Base-by-base conservation (phyloP, 768 basidiomycete species). In the Psilocybe tampanensis region DNA sequence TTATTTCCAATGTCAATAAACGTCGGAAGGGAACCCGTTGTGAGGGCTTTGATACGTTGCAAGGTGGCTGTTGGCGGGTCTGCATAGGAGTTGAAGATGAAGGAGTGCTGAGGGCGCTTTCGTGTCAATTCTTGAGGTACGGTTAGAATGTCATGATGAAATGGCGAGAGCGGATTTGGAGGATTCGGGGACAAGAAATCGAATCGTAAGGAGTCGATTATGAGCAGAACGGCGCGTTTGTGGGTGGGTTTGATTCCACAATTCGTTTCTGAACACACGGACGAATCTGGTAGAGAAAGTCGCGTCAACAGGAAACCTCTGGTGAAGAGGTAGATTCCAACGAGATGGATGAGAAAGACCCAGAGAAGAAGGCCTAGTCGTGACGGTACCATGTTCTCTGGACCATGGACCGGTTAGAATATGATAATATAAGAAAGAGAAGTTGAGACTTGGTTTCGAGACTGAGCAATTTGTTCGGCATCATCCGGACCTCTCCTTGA, bases 61-160 rank as follows among this genome's bases (percentile, higher is more conserved):
- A 98, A 80, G 0, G 96, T 98, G 0, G 94, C 86, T 0, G 97
- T 99, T 0, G 97, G 97, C 0, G 97, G 96, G 66, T 99, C 96
- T 3, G 94, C 86, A 72, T 92, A 88, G 2, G 93, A 81, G 66
- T 98, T 90, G 72, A 93, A 94, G 43, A 98, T 76, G 70, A 96
- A 86, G 0, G 95, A 95, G 52, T 87, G 82, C 36, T 76, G 68
- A 0, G 97, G 95, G 15, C 81, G 72, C 1, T 73, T 65, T 0
- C 76, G 73, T 0, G 90, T 87, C 32, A 98, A 79, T 65, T 90
- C 82, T 2, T 78, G 75, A 0, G 96, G 96, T 12, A 96, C 77
- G 0, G 86, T 89, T 22, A 99, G 72, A 21, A 95, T 78, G 70
- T 92, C 83, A 70, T 97, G 95, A 67, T 94, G 90, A 63, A 85